Evolutionary conservation across 2,329 filamentous ascomycete species (phyloP).

Genomic region (Nemania serpens): DNA sequence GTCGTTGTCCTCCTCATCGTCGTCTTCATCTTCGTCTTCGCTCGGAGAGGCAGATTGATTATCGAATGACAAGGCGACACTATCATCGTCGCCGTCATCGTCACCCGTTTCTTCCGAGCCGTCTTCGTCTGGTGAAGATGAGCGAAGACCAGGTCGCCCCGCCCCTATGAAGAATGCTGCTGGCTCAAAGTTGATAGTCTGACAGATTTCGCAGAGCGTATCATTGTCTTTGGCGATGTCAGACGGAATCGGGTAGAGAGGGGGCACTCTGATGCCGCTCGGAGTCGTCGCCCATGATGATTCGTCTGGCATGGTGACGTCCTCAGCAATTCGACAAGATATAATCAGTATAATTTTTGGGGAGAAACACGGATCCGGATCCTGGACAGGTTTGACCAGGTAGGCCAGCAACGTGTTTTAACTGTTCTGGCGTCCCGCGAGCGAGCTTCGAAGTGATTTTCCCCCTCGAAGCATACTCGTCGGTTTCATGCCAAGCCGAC

Average conservation of each 20-base stretch:
- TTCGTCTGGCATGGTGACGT: background rate
- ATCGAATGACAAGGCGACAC: slow-evolving; percentile 6
- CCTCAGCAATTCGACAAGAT: background rate
- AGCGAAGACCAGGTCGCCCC: background rate
- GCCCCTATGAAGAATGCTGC: background rate
- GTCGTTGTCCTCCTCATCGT: background rate
- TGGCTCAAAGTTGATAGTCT: slow-evolving; percentile 6
- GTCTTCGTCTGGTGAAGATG: background rate
- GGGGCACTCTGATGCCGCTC: slow-evolving; percentile 8
- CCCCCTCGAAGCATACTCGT: background rate
- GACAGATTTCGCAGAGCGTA: slow-evolving; percentile 14
- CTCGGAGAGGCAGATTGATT: background rate
- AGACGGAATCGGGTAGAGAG: slow-evolving; percentile 7
- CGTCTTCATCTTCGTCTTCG: background rate
- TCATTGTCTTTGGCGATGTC: background rate
- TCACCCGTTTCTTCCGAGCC: background rate
- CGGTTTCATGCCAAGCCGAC: no score
- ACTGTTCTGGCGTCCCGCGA: background rate
- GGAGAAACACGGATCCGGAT: background rate
- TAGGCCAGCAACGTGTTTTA: background rate
- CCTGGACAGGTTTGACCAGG: background rate
- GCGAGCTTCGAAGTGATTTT: background rate
- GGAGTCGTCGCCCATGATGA: slow-evolving; percentile 5
- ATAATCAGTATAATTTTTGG: background rate
- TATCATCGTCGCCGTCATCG: background rate